These are phyloP conservation scores for Paraurostyla sp. DNA, from an alignment of 73 alveolate genomes.

Conservation along the genomic window DNA sequence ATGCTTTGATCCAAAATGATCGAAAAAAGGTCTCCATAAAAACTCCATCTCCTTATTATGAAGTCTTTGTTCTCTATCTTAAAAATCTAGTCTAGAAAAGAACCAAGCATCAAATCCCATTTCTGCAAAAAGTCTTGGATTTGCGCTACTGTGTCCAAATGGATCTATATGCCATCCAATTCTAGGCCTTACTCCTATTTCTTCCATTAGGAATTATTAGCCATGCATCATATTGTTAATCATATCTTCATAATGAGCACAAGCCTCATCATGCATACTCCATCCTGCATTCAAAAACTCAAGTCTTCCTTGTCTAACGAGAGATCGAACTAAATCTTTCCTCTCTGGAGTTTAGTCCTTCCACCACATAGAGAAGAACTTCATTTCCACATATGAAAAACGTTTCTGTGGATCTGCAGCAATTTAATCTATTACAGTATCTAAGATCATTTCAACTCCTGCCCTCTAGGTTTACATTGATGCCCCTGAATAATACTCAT, in stretches of 20 bases:
- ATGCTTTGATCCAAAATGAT: constrained; percentile 63
- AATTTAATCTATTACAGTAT: constrained; percentile 67
- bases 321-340: constrained; percentile 76
- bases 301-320: constrained; percentile 83
- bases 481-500: constrained; percentile 81
- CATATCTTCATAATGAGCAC: constrained; percentile 85
- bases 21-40: constrained; percentile 83
- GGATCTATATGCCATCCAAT: constrained; percentile 97
- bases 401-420: constrained; percentile 77
- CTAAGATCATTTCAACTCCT: constrained; percentile 70
- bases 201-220: constrained; percentile 85
- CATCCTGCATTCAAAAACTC: constrained; percentile 94
- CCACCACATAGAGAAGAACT: constrained; percentile 92
- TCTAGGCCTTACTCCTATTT: constrained; percentile 74
- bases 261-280: constrained; percentile 97
- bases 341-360: constrained; percentile 72
- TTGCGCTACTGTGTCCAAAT: constrained; percentile 94
- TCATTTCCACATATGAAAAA: constrained; percentile 92
- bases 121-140: constrained; percentile 87
- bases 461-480: constrained; percentile 18
- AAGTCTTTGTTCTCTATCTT: constrained; percentile 86
- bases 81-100: constrained; percentile 89
- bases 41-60: constrained; percentile 85
- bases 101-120: constrained; percentile 93
- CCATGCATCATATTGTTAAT: constrained; percentile 91